phyloP scores from a whole-genome alignment of 345 rosid genomes.

The Isatis tinctoria region DNA sequence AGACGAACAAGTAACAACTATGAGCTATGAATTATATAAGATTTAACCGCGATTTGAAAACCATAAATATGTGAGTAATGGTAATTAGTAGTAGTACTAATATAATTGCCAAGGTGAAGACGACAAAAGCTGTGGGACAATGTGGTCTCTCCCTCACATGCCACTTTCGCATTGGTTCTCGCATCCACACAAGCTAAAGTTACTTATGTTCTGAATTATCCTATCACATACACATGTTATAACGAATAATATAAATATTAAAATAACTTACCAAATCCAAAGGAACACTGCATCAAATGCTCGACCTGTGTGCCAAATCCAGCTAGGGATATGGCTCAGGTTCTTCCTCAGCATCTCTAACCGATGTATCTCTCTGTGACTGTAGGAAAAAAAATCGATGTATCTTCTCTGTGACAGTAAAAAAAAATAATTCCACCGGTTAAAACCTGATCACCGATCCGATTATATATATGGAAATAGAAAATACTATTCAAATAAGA shows the following conservation, averaged over 20 bases:
- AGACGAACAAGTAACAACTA: too few relatives aligned
- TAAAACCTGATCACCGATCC: neutral
- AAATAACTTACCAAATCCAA: neutral
- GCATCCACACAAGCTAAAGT: conserved; percentile 7
- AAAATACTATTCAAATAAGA: too few relatives aligned
- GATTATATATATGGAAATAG: neutral
- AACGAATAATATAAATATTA: neutral
- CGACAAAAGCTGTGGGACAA: conserved; percentile 28
- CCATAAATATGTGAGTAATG: neutral
- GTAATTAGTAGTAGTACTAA: neutral
- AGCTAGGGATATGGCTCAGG: conserved; percentile 1
- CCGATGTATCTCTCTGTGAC: neutral
- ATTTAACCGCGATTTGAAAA: neutral
- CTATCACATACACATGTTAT: neutral
- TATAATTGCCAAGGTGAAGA: conserved; percentile 4
- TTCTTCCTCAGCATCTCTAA: neutral
- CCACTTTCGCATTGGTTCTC: neutral
- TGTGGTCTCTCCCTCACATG: conserved; percentile 28
- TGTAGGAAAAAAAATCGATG: neutral
- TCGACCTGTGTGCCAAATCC: conserved; percentile 21
- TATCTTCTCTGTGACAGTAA: neutral
- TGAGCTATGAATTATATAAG: neutral
- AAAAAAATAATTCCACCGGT: neutral
- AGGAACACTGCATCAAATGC: conserved; percentile 1
- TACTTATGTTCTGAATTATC: conserved; percentile 1